Conservation (phyloP, 129 eudicot species). For the Silybum marianum region DNA sequence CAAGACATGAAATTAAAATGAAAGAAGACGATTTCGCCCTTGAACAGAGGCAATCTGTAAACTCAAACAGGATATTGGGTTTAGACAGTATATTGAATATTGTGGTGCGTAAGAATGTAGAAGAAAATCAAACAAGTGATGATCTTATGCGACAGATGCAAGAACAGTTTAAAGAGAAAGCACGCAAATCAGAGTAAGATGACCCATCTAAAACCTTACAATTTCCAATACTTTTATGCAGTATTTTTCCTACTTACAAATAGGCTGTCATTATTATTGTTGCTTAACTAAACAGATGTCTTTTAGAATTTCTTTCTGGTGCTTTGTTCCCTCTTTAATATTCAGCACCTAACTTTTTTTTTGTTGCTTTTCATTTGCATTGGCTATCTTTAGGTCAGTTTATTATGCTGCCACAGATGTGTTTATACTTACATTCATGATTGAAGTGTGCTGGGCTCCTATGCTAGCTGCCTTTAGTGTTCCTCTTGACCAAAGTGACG, state of each 20-base stretch:
- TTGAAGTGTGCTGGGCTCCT: constrained; percentile 99
- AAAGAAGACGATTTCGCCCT: constrained; percentile 77
- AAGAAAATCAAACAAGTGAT: constrained; percentile 74
- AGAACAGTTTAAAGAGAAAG: constrained; percentile 97
- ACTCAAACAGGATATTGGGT: constrained; percentile 71
- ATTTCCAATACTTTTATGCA: too few species aligned
- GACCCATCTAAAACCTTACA: too few species aligned
- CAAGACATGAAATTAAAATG: constrained; percentile 89
- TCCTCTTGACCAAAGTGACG: constrained; percentile 97
- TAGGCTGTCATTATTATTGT: constrained; percentile 16
- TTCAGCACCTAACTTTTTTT: constrained; percentile 4
- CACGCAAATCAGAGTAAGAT: constrained; percentile 95
- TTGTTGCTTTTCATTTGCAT: constrained; percentile 11
- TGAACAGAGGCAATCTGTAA: constrained; percentile 80
- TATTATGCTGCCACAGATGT: constrained; percentile 95
- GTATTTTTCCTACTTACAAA: too few species aligned
- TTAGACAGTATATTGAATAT: constrained; percentile 86
- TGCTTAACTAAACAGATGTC: constrained; percentile 11
- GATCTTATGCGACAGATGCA: constrained; percentile 94
- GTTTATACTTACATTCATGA: constrained; percentile 88
- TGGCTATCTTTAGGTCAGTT: constrained; percentile 82
- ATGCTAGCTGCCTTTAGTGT: constrained; percentile 99
- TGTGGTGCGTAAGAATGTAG: constrained; percentile 80
- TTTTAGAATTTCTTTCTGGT: too few species aligned
- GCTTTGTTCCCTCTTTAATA: too few species aligned